Conservation (phyloP, 225 moss, liverwort and hornwort species). For the Physcomitrium patens region DNA sequence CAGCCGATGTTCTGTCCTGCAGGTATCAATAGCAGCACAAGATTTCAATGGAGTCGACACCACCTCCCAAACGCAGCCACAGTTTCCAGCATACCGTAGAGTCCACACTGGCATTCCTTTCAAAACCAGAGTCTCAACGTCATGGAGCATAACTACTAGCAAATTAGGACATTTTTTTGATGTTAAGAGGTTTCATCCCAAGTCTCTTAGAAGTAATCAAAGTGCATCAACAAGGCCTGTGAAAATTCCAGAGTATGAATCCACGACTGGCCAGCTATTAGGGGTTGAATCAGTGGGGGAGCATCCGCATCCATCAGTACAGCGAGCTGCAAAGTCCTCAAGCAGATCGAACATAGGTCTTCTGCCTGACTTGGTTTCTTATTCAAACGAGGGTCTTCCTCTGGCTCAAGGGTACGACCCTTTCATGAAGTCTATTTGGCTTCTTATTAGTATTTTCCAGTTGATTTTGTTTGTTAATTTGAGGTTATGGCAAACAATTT, state of each 20-base stretch:
- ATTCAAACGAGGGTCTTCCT: conserved; percentile 15
- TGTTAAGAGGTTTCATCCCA: conserved; percentile 12
- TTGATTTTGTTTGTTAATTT: not conserved
- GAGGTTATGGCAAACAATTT: conserved; percentile 5
- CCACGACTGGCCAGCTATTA: conserved; percentile 8
- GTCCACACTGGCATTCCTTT: conserved; percentile 22
- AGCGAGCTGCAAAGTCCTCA: conserved; percentile 13
- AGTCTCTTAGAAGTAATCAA: conserved; percentile 11
- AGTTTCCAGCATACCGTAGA: conserved; percentile 19
- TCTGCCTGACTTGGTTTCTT: conserved; percentile 9
- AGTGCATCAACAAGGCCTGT: conserved; percentile 15
- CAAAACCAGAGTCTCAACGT: conserved; percentile 22
- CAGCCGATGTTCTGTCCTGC: conserved; percentile 3
- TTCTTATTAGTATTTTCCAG: not conserved
- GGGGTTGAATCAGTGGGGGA: conserved; percentile 1
- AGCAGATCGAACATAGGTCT: conserved; percentile 2
- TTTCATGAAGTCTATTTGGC: conserved; percentile 7
- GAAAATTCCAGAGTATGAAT: not conserved
- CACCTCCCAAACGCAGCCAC: conserved; percentile 17
- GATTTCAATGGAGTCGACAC: conserved; percentile 20
- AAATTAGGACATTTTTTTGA: conserved; percentile 25
- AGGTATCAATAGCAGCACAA: conserved; percentile 34
- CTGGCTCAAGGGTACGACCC: conserved; percentile 27
- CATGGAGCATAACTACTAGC: conserved; percentile 29
- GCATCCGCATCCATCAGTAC: conserved; percentile 4